Percentiles rank a stretch among this genome's conserved stretches.
phyloP scores from a whole-genome alignment of 768 basidiomycete species.

The Russula sp. region DNA sequence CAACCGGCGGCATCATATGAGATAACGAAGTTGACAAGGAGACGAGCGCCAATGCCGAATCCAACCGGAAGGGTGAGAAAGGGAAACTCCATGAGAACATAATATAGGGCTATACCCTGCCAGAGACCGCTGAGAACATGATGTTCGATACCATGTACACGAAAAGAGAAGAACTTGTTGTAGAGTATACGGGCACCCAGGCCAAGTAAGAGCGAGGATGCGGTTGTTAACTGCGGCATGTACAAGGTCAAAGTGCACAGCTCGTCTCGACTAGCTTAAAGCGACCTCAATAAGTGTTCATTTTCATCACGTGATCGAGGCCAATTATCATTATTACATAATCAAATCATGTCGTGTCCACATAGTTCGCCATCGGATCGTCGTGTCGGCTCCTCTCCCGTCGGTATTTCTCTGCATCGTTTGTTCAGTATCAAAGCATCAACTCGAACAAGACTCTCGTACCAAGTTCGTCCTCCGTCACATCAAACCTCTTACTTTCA shows the following conservation, averaged over 20 bases:
- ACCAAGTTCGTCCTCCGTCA: constrained; percentile 87
- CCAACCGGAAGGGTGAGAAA: constrained; percentile 49
- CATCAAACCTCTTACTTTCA: constrained; percentile 61
- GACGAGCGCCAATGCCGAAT: constrained; percentile 51
- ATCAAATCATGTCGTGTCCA: constrained; percentile 43
- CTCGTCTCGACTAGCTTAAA: background rate
- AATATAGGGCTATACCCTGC: constrained; percentile 71
- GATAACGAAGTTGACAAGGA: constrained; percentile 54
- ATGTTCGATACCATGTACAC: constrained; percentile 43
- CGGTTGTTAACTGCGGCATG: constrained; percentile 42
- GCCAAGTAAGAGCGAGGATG: constrained; percentile 64
- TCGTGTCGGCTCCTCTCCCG: constrained; percentile 65
- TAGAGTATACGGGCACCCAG: constrained; percentile 66
- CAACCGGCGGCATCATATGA: constrained; percentile 47
- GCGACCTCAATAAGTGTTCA: background rate
- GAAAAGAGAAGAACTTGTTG: constrained; percentile 45
- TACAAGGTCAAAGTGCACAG: background rate
- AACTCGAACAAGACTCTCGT: constrained; percentile 26
- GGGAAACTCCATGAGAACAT: constrained; percentile 48
- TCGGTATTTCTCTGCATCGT: constrained; percentile 77
- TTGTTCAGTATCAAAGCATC: constrained; percentile 19
- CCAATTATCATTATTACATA: constrained; percentile 2
- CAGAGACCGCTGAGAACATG: constrained; percentile 62
- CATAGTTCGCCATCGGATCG: constrained; percentile 92
- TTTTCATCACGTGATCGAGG: constrained; percentile 21